Evolutionary conservation across 129 eudicot genomes (phyloP).

Genomic region (Helianthus tuberosus): DNA sequence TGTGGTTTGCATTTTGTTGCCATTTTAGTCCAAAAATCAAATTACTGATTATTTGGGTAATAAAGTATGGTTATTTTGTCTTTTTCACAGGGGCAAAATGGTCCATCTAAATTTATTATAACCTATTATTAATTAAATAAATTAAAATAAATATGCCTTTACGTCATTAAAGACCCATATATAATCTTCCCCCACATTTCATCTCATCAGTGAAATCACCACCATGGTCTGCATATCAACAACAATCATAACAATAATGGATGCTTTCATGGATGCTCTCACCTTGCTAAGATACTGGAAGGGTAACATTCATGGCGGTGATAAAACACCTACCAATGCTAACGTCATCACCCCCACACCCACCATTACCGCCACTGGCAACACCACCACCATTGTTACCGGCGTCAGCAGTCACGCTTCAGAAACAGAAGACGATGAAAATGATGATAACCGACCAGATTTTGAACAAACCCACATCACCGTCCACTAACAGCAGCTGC

Average conservation of each 20-base stretch:
- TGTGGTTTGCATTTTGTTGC: too few species aligned
- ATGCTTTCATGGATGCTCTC: constrained; percentile 95
- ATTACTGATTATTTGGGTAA: too few species aligned
- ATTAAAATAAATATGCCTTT: too few species aligned
- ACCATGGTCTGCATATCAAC: too few species aligned
- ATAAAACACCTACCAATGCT: not conserved
- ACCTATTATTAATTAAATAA: too few species aligned
- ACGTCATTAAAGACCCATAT: too few species aligned
- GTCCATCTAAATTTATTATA: too few species aligned
- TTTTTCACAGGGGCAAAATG: too few species aligned
- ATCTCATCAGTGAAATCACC: too few species aligned
- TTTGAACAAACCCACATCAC: constrained; percentile 27
- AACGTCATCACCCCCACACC: constrained; percentile 14
- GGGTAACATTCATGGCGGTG: constrained; percentile 22
- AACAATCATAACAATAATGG: constrained; percentile 68
- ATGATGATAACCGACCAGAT: constrained; percentile 46
- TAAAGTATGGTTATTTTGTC: too few species aligned
- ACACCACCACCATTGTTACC: constrained; percentile 25
- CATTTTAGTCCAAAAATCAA: too few species aligned
- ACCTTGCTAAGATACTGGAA: constrained; percentile 80
- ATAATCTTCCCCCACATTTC: too few species aligned
- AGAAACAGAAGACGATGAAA: constrained; percentile 35
- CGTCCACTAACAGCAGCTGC: constrained; percentile 1
- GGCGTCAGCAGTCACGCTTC: constrained; percentile 26
- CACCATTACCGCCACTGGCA: constrained; percentile 17